Percentiles rank a stretch among this genome's conserved stretches.
These are phyloP conservation scores for Syzygium oleosum DNA, from an alignment of 345 rosid species.

Conservation along the genomic window DNA sequence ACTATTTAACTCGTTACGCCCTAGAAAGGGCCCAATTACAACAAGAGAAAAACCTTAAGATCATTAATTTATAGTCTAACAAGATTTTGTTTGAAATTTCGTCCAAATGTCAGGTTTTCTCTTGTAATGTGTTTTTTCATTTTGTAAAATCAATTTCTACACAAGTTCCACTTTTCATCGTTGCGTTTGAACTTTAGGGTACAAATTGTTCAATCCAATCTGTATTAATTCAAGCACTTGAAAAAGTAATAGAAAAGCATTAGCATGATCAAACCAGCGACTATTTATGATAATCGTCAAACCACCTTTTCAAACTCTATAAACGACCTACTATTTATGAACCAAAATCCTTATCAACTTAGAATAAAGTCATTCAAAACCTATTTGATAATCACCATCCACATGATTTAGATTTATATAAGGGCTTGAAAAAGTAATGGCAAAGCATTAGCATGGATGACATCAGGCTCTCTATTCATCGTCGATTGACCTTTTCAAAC, in stretches of 20 bases:
- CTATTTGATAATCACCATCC: background rate
- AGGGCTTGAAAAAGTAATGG: background rate
- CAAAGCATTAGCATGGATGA: background rate
- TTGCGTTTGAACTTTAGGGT: background rate
- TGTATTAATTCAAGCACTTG: background rate
- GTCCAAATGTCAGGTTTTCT: background rate
- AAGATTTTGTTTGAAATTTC: background rate
- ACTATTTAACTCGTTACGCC: background rate
- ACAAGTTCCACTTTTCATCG: background rate
- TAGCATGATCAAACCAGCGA: background rate
- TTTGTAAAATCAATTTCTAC: background rate
- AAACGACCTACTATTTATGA: background rate
- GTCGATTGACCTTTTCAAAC: background rate
- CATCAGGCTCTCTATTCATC: background rate
- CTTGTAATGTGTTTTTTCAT: background rate
- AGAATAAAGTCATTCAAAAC: background rate
- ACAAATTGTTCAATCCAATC: background rate
- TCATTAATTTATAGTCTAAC: background rate
- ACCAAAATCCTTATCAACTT: background rate
- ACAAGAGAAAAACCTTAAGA: background rate
- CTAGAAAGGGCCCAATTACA: background rate
- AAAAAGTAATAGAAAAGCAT: background rate
- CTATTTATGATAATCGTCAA: background rate
- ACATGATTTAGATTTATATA: background rate
- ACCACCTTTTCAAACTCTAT: background rate